Evolutionary conservation across 257 asterid genomes (phyloP).

Genomic region (Solanum infundibuliforme): DNA sequence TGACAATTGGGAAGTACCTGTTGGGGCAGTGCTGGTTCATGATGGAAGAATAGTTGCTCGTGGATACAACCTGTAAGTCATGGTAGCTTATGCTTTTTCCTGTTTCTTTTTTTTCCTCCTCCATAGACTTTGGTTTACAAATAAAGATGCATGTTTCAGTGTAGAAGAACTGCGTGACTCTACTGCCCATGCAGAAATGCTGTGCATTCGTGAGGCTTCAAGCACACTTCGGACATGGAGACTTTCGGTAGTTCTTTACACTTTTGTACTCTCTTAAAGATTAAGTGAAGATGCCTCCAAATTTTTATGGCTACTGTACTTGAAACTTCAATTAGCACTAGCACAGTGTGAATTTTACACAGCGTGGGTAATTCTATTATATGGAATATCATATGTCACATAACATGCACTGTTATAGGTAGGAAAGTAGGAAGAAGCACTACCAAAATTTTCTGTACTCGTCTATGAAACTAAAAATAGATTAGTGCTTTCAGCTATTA

Average conservation of each 20-base stretch:
- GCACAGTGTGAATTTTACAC: neutral
- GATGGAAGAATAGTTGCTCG: constrained; percentile 87
- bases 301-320: neutral
- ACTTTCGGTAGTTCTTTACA: constrained; percentile 53
- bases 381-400: neutral
- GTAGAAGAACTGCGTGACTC: constrained; percentile 97
- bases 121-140: neutral
- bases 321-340: neutral
- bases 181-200: constrained; percentile 97
- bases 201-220: constrained; percentile 93
- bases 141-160: constrained; percentile 32
- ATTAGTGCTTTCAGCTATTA: neutral
- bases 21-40: constrained; percentile 91
- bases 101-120: neutral
- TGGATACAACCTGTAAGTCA: constrained; percentile 87
- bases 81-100: neutral
- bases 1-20: constrained; percentile 96
- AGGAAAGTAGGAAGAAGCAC: neutral
- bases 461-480: neutral
- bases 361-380: neutral
- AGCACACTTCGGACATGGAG: constrained; percentile 75
- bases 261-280: neutral
- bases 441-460: neutral
- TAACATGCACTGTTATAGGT: neutral
- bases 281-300: neutral